Conservation (phyloP, 139 green algal species). For the Penium margaritaceum region DNA sequence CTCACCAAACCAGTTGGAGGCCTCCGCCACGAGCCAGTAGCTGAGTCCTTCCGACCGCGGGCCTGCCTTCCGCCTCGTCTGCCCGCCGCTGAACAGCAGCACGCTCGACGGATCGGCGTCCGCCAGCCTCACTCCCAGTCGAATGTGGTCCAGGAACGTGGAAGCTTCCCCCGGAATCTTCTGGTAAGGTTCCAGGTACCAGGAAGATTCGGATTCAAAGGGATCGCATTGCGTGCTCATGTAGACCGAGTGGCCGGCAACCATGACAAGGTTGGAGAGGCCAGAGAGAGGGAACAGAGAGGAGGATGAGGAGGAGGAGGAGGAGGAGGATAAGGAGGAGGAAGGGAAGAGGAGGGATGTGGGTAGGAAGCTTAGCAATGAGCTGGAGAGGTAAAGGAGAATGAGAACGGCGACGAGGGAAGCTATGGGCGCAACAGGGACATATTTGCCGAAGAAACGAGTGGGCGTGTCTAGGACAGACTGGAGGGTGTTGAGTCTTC, state of each 20-base stretch:
- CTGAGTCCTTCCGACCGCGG: slow-evolving; percentile 40
- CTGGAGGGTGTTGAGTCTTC: too few species aligned
- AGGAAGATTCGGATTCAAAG: slow-evolving; percentile 51
- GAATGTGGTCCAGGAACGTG: slow-evolving; percentile 78
- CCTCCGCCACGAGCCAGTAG: slow-evolving; percentile 49
- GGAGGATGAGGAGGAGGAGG: too few species aligned
- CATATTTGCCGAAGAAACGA: too few species aligned
- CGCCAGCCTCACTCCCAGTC: slow-evolving; percentile 64
- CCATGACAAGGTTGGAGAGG: slow-evolving; percentile 59
- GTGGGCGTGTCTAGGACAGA: too few species aligned
- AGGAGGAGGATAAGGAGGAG: too few species aligned
- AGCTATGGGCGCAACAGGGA: too few species aligned
- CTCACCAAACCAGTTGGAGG: too few species aligned
- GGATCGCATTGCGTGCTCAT: slow-evolving; percentile 59
- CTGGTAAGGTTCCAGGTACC: slow-evolving; percentile 73
- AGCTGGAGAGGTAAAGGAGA: too few species aligned
- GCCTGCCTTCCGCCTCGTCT: slow-evolving; percentile 42
- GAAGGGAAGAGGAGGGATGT: too few species aligned
- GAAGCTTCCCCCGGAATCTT: slow-evolving; percentile 60
- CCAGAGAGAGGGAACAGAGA: slow-evolving; percentile 15
- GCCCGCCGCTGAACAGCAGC: slow-evolving; percentile 51
- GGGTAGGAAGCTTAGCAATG: too few species aligned
- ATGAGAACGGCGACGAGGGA: too few species aligned
- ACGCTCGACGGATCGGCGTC: slow-evolving; percentile 33
- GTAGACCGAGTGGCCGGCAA: slow-evolving; percentile 73